Evolutionary conservation across 768 basidiomycete genomes (phyloP).

Genomic region (Boletus barrowsii): DNA sequence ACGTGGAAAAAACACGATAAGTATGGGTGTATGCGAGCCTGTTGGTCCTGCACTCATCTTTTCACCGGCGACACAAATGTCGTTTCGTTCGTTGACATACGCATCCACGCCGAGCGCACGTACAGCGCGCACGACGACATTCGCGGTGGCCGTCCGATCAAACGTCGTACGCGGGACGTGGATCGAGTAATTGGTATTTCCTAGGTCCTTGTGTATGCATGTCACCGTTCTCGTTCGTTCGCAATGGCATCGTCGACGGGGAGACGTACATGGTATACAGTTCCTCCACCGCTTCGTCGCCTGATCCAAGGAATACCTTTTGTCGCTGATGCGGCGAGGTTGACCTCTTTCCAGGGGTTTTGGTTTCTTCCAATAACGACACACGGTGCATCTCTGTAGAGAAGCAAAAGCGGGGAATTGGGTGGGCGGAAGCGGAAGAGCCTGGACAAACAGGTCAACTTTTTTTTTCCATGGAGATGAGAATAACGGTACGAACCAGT

Average conservation of each 20-base stretch:
- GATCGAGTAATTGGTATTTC: constrained; percentile 97
- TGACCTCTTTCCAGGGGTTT: constrained; percentile 98
- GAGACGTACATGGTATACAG: constrained; percentile 86
- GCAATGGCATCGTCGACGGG: not conserved
- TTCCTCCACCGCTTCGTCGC: constrained; percentile 88
- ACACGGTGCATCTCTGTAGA: constrained; percentile 87
- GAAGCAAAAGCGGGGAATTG: constrained; percentile 68
- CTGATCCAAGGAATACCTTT: constrained; percentile 73
- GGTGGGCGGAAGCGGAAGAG: constrained; percentile 75
- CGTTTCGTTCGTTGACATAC: constrained; percentile 83
- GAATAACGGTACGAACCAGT: constrained; percentile 57
- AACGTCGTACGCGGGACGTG: constrained; percentile 82
- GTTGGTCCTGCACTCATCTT: constrained; percentile 68
- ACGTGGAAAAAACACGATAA: constrained; percentile 49
- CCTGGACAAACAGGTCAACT: constrained; percentile 40
- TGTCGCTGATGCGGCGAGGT: constrained; percentile 54
- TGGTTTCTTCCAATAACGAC: constrained; percentile 95
- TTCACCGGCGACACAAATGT: constrained; percentile 76
- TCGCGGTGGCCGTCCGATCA: constrained; percentile 72
- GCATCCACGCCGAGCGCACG: constrained; percentile 74
- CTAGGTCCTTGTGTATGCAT: constrained; percentile 65
- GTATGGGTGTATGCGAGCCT: not conserved
- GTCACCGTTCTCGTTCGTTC: not conserved
- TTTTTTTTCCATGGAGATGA: constrained; percentile 26
- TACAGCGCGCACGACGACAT: constrained; percentile 75